Base-by-base conservation (phyloP, 2,329 filamentous ascomycete species). In the Pyrenochaeta sp. region DNA sequence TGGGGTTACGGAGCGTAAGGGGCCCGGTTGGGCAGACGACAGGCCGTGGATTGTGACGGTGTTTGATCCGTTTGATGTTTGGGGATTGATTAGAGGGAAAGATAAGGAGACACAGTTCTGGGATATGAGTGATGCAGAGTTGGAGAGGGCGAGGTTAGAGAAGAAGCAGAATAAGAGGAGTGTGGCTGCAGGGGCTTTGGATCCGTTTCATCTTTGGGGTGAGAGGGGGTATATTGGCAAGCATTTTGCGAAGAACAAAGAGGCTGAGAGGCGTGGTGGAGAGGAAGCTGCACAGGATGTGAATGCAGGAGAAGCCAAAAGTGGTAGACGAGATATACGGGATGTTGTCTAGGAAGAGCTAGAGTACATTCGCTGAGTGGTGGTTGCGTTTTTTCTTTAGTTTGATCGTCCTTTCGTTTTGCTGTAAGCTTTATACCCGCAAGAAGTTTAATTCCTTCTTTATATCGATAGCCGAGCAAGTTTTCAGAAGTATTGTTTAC, bases 1-100 rank as follows among this genome's bases (percentile, higher is more conserved):
- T 67, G 84, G 84, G 0, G 76, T 81, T 34, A 86, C 83, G 0
- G 85, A 86, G 66, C 66, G 82, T 5, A 72, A 77, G 44, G 83
- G 83, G 0, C 82, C 82, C 0, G 83, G 83, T 0, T 84, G 80
- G 74, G 68, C 79, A 2, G 83, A 85, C 61, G 74, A 78, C 40
- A 74, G 83, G 13, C 78, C 74, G 6, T 82, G 80, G 63, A 57
- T 81, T 7, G 48, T 80, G 3, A 84, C 73, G 0, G 44, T 75
- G 5, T 71, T 77, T 50, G 75, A 78, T 57, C 75, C 76, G 0
- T 72, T 78, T 50, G 76, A 78, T 53, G 2, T 78, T 2, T 71
- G 67, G 64, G 76, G 76, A 0, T 52, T 77, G 30, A 7, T 70
- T 22, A 71, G 52, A 4, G 73, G 75, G 1, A 69, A 56, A 5